Evolutionary conservation across 1,284 basidiomycete species (phyloP), one percentile per base, ranked within the genome.

Genomic region (Ceratorhiza oryzae-sativae): DNA sequence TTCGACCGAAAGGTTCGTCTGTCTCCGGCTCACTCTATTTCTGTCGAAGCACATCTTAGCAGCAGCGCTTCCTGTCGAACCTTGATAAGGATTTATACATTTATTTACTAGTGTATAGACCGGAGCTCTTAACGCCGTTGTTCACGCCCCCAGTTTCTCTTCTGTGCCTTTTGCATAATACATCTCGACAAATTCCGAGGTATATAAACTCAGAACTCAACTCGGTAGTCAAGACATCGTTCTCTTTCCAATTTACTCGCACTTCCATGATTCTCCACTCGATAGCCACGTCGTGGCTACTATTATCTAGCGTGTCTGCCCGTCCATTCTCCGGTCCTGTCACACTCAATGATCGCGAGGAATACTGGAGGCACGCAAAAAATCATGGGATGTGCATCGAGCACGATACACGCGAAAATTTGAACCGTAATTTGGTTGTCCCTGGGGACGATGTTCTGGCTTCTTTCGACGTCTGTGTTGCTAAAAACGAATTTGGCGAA

Each of bases 401-500:
- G 13, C n/a, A 13, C 15, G 12, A 2, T 9, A 15, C 8, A 27
- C 30, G 9, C 3, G 56, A 20, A 10, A 41, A 59, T 20, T 10
- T 20, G 4, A 8, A 36, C 12, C 56, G 56, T 41, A 2, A 2
- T 6, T 23, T 59, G 36, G 2, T 23, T 20, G 34, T 59, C 2
- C 56, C 56, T 15, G 32, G 13, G 1, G 18, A 36, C 2, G 36
- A 41, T 6, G 36, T 59, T 12, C 20, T 59, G 1, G 6, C 34
- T 15, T 13, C 27, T 10, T 59, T 59, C 56, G 12, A 20, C 56
- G 56, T n/a, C 12, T 59, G 56, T 41, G 34, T 23, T 18, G 56
- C 34, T 1, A 36, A 41, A 10, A 59, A 59, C 56, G 56, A 59
- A 20, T 59, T 59, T 23, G 56, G 56, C 2, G 56, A 59, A 32